A percentile compares a stretch with the other conserved stretches of the same genome.
Conservation (phyloP, 108 stramenopile genomes). For the Seminavis robusta region DNA sequence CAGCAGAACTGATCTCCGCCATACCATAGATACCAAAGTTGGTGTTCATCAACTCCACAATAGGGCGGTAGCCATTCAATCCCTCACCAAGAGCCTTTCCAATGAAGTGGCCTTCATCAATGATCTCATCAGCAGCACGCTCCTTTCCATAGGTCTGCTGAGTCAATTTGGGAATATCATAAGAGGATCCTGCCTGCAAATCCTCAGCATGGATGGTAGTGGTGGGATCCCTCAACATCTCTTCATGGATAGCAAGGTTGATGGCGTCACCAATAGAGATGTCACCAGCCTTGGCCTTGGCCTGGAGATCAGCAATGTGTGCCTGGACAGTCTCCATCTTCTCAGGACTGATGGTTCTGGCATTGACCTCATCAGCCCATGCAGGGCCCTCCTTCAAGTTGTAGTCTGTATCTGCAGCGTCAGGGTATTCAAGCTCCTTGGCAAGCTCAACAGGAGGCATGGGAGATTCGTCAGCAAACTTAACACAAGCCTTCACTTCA, state of each 20-base stretch:
- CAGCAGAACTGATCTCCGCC: slow-evolving; percentile 96
- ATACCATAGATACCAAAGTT: slow-evolving; percentile 99
- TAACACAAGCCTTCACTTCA: slow-evolving; percentile 88
- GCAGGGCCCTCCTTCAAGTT: slow-evolving; percentile 78
- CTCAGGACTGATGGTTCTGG: slow-evolving; percentile 72
- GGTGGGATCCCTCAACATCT: slow-evolving; percentile 99
- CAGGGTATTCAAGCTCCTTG: slow-evolving; percentile 98
- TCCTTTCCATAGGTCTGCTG: slow-evolving; percentile 95
- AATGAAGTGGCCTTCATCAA: slow-evolving; percentile 99
- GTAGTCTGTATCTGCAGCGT: slow-evolving; percentile 93
- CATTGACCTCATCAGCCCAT: slow-evolving; percentile 83
- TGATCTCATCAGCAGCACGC: slow-evolving; percentile 97
- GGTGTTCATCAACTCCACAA: slow-evolving; percentile 99
- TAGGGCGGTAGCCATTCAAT: slow-evolving; percentile 98
- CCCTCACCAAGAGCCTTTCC: slow-evolving; percentile 98
- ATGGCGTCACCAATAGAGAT: slow-evolving; percentile 98
- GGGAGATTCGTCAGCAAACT: slow-evolving; percentile 90
- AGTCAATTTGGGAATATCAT: slow-evolving; percentile 97
- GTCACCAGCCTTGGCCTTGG: slow-evolving; percentile 85
- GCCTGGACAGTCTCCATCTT: slow-evolving; percentile 70
- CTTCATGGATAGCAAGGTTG: slow-evolving; percentile 98
- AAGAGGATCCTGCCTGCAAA: slow-evolving; percentile 96
- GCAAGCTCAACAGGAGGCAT: slow-evolving; percentile 93
- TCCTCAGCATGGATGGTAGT: slow-evolving; percentile 98
- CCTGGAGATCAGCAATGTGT: slow-evolving; percentile 71